phyloP scores from a whole-genome alignment of 495 filamentous ascomycete species.

The Pyrenula massariospora region DNA sequence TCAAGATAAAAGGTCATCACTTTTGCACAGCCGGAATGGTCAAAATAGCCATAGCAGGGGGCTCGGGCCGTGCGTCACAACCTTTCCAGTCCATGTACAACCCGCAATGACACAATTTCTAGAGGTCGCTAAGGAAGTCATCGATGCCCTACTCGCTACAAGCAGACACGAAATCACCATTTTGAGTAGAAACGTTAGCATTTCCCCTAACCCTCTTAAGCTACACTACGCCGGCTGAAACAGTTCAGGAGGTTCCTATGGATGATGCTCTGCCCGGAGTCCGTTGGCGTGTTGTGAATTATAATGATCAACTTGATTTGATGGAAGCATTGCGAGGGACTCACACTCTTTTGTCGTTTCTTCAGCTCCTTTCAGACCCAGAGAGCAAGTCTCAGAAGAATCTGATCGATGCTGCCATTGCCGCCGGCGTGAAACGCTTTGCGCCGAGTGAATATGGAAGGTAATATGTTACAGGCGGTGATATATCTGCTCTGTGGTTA shows the following conservation, averaged over 20 bases:
- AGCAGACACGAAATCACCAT: constrained; percentile 40
- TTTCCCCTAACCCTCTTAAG: neutral
- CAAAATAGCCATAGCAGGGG: constrained; percentile 42
- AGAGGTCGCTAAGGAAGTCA: constrained; percentile 43
- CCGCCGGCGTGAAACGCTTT: constrained; percentile 51
- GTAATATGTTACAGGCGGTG: too few species aligned
- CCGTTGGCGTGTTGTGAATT: constrained; percentile 30
- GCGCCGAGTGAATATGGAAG: constrained; percentile 22
- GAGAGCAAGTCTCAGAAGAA: constrained; percentile 24
- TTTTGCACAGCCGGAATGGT: too few species aligned
- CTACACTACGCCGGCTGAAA: neutral
- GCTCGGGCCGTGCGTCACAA: constrained; percentile 30
- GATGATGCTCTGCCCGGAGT: constrained; percentile 7
- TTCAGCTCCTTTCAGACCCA: constrained; percentile 21
- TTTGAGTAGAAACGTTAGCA: constrained; percentile 30
- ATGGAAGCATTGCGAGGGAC: constrained; percentile 27
- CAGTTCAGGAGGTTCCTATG: constrained; percentile 8
- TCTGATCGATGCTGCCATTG: constrained; percentile 50
- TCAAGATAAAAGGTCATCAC: too few species aligned
- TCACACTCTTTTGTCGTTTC: constrained; percentile 45
- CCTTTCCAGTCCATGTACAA: neutral
- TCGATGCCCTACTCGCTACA: constrained; percentile 36
- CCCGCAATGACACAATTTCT: constrained; percentile 2
- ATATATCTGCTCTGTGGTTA: too few species aligned
- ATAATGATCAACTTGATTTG: constrained; percentile 24